Evolutionary conservation across 495 filamentous ascomycete species (phyloP), one percentile per base, ranked within the genome.

Genomic region (Tricharina praecox): DNA sequence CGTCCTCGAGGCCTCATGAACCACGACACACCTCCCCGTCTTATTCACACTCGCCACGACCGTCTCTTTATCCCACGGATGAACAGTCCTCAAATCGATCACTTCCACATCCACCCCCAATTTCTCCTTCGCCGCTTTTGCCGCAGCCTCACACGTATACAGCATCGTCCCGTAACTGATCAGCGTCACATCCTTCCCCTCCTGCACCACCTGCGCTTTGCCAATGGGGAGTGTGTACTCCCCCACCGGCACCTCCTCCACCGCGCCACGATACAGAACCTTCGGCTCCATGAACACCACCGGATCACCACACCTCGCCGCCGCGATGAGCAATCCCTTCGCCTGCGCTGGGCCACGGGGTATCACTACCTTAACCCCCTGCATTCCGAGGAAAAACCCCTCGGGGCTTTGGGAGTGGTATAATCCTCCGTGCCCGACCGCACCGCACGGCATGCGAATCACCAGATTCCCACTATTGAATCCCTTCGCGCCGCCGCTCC

Each of bases 221-320:
- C 78, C 85, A 2, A 97, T 70, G 1, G 88, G 86, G 20, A 97
- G 70, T 0, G 75, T 77, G 59, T 95, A 97, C 15, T 79, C 69
- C 30, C 71, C 78, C 4, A 76, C 76, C 13, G 90, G 92, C 2
- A 97, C 90, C 62, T 96, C 83, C 62, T 97, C 90, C 23, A 93
- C 85, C 0, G 90, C 86, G 0, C 92, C 92, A 19, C 90, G 79
- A 58, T 97, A 97, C 13, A 97, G 67, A 7, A 87, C 78, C 67
- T 97, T 97, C 0, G 90, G 92, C 63, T 97, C 90, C 81, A 97
- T 81, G 65, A 97, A 95, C 21, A 97, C 67, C 45, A 88, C 83
- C 0, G 90, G 90, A 61, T 97, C 88, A 45, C 85, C 84, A 61
- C 75, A 78, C 30, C 77, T 70, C 50, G 90, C 82, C 23, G 86